Base-by-base conservation (phyloP, 1,284 basidiomycete genomes). In the Marasmius fiardii region DNA sequence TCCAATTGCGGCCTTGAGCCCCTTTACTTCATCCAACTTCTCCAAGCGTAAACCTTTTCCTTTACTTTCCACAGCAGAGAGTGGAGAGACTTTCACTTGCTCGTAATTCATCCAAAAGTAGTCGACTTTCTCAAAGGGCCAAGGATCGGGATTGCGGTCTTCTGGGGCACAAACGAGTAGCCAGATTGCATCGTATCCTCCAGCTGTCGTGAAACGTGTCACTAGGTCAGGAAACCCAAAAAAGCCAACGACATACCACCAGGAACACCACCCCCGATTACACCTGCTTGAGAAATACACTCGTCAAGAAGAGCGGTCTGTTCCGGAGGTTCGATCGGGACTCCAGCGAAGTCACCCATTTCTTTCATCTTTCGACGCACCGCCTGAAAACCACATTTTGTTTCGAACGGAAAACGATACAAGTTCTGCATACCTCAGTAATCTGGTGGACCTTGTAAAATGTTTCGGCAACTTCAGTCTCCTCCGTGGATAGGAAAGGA, bases 171-270 rank as follows among this genome's bases (percentile, higher is more conserved):
- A 80, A 5, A 93, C 81, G 14, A 99, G 82, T 7, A 99, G 75
- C 90, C 94, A 99, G 54, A 99, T 83, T 1, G 97, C 97, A 68
- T 99, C 97, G 69, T 92, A 99, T 1, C 97, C 97, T 3, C 97
- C 97, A 26, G 97, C 94, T 94, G 63, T n/a, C 54, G 47, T 49
- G 51, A 54, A 41, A 55, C 34, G 47, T 20, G 51, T 51, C 41
- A 37, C 6, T 3, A 39, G n/a, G 20, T 28, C 43, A 53, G 4
- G 52, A 50, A 51, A 44, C 33, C 24, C 59, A 51, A 48, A 23
- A 52, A n/a, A 50, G 45, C 10, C 20, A 12, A 35, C 12, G 7
- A 69, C 85, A 60, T 63, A 91, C 93, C 95, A 58, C 96, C 96
- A 1, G 97, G 97, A 3, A 99, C 96, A 31, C 96, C 96, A 37